Evolutionary conservation across 164 flowering plant species (phyloP).

Genomic region (Dillenia suffruticosa): DNA sequence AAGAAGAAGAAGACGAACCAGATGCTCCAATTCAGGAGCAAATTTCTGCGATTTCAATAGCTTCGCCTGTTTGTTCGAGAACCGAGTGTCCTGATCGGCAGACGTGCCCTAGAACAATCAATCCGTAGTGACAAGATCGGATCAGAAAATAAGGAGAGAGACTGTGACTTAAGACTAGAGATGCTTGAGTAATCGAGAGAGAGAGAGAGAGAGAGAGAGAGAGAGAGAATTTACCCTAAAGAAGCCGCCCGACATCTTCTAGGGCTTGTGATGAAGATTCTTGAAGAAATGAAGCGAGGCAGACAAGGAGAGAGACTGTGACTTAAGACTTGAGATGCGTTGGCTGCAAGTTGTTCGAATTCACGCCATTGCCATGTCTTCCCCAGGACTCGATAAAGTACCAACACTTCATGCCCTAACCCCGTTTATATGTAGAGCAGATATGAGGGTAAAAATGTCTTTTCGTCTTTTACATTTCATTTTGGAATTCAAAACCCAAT

Average conservation of each 20-base stretch:
- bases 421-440: too few species aligned
- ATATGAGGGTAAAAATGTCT: too few species aligned
- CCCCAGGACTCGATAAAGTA: too few species aligned
- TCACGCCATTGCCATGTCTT: too few species aligned
- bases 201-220: too few species aligned
- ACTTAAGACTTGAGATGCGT: too few species aligned
- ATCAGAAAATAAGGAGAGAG: neutral
- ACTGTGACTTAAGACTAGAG: conserved; percentile 1
- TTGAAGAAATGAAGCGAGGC: too few species aligned
- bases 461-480: too few species aligned
- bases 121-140: neutral
- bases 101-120: conserved; percentile 69
- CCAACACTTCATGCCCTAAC: too few species aligned
- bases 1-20: conserved; percentile 40
- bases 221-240: conserved; percentile 52
- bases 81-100: conserved; percentile 97
- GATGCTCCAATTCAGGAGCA: conserved; percentile 79
- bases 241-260: conserved; percentile 97
- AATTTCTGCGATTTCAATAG: conserved; percentile 93
- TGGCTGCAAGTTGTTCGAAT: too few species aligned
- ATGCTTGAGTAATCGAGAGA: neutral
- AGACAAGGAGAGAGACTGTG: too few species aligned
- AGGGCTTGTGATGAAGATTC: conserved; percentile 30
- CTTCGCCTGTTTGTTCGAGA: conserved; percentile 98
- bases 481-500: too few species aligned